Percentiles rank a stretch among this genome's conserved stretches.
phyloP scores from a whole-genome alignment of 306 rosid species.

The Castanea sativa region DNA sequence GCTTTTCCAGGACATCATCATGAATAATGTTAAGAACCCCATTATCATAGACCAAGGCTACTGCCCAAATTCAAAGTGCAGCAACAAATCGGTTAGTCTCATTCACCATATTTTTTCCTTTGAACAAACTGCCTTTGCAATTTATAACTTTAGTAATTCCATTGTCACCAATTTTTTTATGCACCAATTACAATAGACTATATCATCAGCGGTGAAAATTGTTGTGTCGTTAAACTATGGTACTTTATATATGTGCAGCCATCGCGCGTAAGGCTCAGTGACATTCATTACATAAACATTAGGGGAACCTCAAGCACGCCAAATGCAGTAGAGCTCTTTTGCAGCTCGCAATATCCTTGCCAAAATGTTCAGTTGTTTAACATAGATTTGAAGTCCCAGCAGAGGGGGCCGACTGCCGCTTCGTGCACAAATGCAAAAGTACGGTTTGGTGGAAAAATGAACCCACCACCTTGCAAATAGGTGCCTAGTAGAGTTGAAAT shows the following conservation, averaged over 20 bases:
- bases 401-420: slow-evolving; percentile 3
- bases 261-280: slow-evolving; percentile 48
- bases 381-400: slow-evolving; percentile 36
- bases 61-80: background rate
- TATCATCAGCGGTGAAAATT: too few relatives aligned
- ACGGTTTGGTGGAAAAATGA: slow-evolving; percentile 32
- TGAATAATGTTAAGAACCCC: slow-evolving; percentile 37
- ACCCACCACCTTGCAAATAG: slow-evolving; percentile 42
- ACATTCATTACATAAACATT: slow-evolving; percentile 37
- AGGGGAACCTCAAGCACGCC: slow-evolving; percentile 46
- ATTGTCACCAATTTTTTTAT: too few relatives aligned
- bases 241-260: slow-evolving; percentile 26
- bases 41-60: slow-evolving; percentile 45
- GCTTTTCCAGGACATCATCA: slow-evolving; percentile 29
- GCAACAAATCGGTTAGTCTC: slow-evolving; percentile 18
- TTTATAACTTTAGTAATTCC: background rate
- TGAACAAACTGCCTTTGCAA: too few relatives aligned
- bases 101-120: background rate
- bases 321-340: slow-evolving; percentile 49
- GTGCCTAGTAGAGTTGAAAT: background rate
- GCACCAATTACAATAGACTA: too few relatives aligned
- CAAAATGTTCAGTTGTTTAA: slow-evolving; percentile 35
- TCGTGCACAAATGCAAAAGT: slow-evolving; percentile 49
- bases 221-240: too few relatives aligned
- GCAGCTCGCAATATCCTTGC: slow-evolving; percentile 62